Evolutionary conservation across 306 rosid genomes (phyloP), one percentile per base, ranked within the genome.

Genomic region (Casuarina equisetifolia): DNA sequence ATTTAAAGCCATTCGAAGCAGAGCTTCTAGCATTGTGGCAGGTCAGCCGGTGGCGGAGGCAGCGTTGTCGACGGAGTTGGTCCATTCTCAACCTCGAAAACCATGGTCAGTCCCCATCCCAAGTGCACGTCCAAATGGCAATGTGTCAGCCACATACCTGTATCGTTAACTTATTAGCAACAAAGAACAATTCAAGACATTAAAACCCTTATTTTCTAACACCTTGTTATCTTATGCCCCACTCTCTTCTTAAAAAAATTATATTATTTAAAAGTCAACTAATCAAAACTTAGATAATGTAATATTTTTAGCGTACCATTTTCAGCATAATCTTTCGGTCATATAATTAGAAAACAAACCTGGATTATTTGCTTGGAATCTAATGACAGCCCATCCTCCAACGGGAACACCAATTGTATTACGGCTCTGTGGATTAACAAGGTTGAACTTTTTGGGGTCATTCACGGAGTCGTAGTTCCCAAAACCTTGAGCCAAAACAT

Each of bases 111-210:
- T 0, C 97, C 97, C 90, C 91, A 88, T 0, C 94, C 89, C 83
- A 92, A 38, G 77, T 92, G 97, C 35, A 69, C 84, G 13, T 92
- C 96, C 66, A 92, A 44, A 77, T 92, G 97, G 74, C 97, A 92
- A 8, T 92, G 97, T 13, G 79, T 69, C n/a, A 89, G 9, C 97
- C 97, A 92, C 6, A 92, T 1, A 3, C 93, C 93, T 89, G 85
- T 68, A 61, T 2, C 17, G 4, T 12, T 0, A 4, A 16, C 16
- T 0, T 52, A 17, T 61, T 4, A 61, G 44, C 7, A 57, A 57
- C 63, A 20, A 20, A 46, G 5, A 57, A 16, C 9, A 57, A 20
- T 57, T 20, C 20, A 20, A 57, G 32, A 25, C 32, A 25, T 25
- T 25, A 25, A 25, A 25, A 25, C 32, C 32, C 32, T 25, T 25